Percentiles rank a stretch among this genome's conserved stretches.
Evolutionary conservation across 345 rosid species (phyloP).

Genomic region (Aurinia saxatilis): DNA sequence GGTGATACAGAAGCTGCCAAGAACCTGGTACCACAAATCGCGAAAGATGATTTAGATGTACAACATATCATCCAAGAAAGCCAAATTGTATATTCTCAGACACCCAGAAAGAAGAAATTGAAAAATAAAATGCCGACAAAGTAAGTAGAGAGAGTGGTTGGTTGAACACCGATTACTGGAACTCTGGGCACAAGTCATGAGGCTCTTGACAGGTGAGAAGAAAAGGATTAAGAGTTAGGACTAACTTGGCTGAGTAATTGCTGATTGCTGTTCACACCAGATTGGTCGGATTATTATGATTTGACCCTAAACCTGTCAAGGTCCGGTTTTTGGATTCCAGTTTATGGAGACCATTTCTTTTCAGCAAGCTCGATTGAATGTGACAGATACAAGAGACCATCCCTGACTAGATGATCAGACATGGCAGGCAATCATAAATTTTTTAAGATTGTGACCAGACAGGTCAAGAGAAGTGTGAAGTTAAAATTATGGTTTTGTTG

Average conservation of each 20-base stretch:
- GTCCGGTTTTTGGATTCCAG: background rate
- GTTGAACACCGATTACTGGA: background rate
- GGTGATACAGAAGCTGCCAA: constrained; percentile 44
- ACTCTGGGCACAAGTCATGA: background rate
- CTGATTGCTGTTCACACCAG: background rate
- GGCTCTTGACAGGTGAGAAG: background rate
- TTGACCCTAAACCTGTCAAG: background rate
- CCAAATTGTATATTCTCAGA: constrained; percentile 16
- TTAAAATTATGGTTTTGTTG: background rate
- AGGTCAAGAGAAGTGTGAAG: background rate
- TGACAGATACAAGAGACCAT: background rate
- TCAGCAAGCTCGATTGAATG: background rate
- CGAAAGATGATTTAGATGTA: constrained; percentile 60
- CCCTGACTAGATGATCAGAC: background rate
- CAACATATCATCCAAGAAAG: constrained; percentile 32
- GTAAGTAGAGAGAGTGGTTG: background rate
- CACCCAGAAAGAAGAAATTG: background rate
- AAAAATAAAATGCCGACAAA: constrained; percentile 1
- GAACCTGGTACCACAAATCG: constrained; percentile 36
- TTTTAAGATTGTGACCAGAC: background rate
- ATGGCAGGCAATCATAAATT: background rate
- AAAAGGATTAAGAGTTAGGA: background rate
- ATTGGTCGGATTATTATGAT: background rate
- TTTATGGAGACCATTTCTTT: background rate
- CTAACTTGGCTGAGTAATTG: background rate